Percentiles rank a stretch among this genome's conserved stretches.
phyloP scores from a whole-genome alignment of 2,329 filamentous ascomycete species.

The Pseudopyrenochaeta lycopersici region DNA sequence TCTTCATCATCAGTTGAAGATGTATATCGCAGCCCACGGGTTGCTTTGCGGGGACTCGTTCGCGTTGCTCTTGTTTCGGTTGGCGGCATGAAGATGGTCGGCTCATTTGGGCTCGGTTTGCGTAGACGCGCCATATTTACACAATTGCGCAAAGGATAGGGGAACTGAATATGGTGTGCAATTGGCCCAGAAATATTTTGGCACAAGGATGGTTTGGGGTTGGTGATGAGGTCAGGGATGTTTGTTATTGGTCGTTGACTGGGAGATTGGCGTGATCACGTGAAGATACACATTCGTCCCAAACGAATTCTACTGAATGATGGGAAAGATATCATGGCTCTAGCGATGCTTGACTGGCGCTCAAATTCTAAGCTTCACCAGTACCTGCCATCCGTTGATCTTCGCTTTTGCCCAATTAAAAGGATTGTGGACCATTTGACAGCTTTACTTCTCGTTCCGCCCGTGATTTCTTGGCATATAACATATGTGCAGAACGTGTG shows the following conservation, averaged over 20 bases:
- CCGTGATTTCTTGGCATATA: too few relatives aligned
- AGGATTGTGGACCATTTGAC: too few relatives aligned
- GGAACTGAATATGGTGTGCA: constrained; percentile 2
- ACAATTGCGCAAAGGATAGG: constrained; percentile 7
- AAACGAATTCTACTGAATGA: too few relatives aligned
- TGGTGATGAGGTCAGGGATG: constrained; percentile 5
- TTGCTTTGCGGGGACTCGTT: constrained; percentile 39
- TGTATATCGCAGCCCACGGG: constrained; percentile 31
- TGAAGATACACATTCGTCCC: not conserved
- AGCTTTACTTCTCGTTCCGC: too few relatives aligned
- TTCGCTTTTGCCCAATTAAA: too few relatives aligned
- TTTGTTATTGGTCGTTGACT: constrained; percentile 20
- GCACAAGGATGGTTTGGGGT: constrained; percentile 8
- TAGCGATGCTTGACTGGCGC: too few relatives aligned
- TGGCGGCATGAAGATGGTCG: constrained; percentile 27
- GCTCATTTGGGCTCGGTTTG: constrained; percentile 39
- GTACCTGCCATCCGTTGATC: too few relatives aligned
- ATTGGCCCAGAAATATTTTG: constrained; percentile 12
- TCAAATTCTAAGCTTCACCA: too few relatives aligned
- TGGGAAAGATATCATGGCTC: too few relatives aligned
- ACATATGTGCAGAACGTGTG: not conserved
- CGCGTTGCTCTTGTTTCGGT: constrained; percentile 28
- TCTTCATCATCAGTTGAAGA: constrained; percentile 30
- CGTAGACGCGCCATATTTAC: constrained; percentile 46
- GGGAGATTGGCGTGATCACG: constrained; percentile 8